Evolutionary conservation across 2,329 filamentous ascomycete genomes (phyloP).

Genomic region (Neonectria magnoliae): DNA sequence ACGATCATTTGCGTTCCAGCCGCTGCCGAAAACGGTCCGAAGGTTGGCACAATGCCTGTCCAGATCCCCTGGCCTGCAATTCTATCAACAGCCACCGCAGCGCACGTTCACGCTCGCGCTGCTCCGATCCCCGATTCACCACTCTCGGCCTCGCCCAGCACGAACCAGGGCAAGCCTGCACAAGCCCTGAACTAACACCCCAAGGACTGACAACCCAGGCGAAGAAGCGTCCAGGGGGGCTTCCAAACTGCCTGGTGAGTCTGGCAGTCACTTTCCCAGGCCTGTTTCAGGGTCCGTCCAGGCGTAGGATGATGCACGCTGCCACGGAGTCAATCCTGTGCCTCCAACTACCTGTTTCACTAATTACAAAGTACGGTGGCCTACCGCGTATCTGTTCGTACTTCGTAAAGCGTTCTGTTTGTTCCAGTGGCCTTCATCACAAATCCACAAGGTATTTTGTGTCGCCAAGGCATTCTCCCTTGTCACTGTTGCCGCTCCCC

Average conservation of each 20-base stretch:
- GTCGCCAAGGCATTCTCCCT: background rate
- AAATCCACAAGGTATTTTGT: background rate
- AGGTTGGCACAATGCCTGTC: slow-evolving; percentile 22
- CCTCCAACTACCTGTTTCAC: slow-evolving; percentile 32
- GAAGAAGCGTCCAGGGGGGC: background rate
- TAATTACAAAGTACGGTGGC: background rate
- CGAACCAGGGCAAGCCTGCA: background rate
- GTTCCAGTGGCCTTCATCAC: background rate
- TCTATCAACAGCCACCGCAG: slow-evolving; percentile 11
- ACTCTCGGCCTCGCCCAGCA: background rate
- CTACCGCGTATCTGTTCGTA: background rate
- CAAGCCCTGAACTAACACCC: background rate
- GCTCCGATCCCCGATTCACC: background rate
- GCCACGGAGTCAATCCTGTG: slow-evolving; percentile 27
- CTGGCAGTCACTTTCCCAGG: background rate
- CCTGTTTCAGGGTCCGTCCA: slow-evolving; percentile 33
- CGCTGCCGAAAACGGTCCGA: slow-evolving; percentile 17
- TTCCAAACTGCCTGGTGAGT: background rate
- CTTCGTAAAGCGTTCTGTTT: background rate
- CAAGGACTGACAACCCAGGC: background rate
- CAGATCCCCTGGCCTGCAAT: slow-evolving; percentile 13
- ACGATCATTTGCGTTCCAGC: slow-evolving; percentile 16
- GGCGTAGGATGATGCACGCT: slow-evolving; percentile 26
- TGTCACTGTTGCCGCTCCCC: background rate
- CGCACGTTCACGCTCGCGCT: background rate